phyloP scores from a whole-genome alignment of 2,329 filamentous ascomycete species.

The Coniosporium tulheliwenetii region DNA sequence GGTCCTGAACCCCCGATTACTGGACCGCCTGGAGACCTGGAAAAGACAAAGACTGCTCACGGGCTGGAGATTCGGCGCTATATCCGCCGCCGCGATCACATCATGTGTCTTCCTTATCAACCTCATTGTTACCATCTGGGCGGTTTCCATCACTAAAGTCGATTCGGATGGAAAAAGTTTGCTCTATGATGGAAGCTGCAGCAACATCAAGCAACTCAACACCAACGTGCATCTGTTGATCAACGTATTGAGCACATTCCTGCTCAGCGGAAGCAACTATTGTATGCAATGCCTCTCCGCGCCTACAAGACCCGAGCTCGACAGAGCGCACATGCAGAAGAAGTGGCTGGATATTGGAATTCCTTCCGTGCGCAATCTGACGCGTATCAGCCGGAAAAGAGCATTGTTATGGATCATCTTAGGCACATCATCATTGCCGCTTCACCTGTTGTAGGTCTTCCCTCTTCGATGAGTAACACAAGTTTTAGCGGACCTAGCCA shows the following conservation, averaged over 20 bases:
- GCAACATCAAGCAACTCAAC: constrained; percentile 1
- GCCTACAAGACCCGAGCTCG: constrained; percentile 33
- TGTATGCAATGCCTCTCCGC: constrained; percentile 36
- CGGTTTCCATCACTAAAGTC: neutral
- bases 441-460: constrained; percentile 19
- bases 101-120: neutral
- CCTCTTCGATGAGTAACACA: neutral
- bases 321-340: constrained; percentile 27
- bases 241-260: constrained; percentile 28
- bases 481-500: neutral
- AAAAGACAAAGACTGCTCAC: too few species aligned
- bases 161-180: neutral
- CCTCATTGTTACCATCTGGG: neutral
- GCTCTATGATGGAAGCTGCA: neutral
- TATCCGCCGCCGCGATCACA: too few species aligned
- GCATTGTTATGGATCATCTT: constrained; percentile 11
- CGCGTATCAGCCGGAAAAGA: constrained; percentile 8
- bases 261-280: constrained; percentile 34
- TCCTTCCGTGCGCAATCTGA: constrained; percentile 23
- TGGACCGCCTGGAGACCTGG: too few species aligned
- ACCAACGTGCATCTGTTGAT: constrained; percentile 27
- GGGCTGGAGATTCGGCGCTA: too few species aligned
- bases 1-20: too few species aligned
- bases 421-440: constrained; percentile 15
- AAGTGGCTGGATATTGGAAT: constrained; percentile 31